These are phyloP conservation scores for Kentomonas sorsogonicus DNA, from an alignment of 208 protist genomes.

Conservation along the genomic window DNA sequence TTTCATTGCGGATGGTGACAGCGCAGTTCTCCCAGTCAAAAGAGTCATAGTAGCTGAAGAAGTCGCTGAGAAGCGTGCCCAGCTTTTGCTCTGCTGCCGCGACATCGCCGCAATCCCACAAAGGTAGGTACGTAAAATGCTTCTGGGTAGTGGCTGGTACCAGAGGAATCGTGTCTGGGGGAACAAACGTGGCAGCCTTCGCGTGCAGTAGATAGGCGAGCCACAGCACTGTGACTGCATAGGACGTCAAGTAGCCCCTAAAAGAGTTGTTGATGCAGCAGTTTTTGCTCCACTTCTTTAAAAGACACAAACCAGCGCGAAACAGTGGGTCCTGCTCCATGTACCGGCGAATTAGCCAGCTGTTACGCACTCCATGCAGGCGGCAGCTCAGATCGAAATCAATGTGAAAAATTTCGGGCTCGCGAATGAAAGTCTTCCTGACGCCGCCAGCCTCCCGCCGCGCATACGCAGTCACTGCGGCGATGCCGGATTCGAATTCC, in stretches of 20 bases:
- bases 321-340: constrained; percentile 38
- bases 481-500: too few species aligned
- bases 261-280: constrained; percentile 69
- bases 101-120: constrained; percentile 24
- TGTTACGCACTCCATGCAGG: constrained; percentile 69
- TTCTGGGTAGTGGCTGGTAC: constrained; percentile 18
- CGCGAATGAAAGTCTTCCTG: constrained; percentile 29
- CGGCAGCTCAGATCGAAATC: constrained; percentile 82
- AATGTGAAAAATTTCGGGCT: constrained; percentile 64
- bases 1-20: constrained; percentile 16
- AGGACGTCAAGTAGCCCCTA: constrained; percentile 70
- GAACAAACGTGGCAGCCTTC: constrained; percentile 33
- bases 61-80: constrained; percentile 32
- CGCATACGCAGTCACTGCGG: too few species aligned
- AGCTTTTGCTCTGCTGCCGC: constrained; percentile 6
- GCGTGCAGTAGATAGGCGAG: constrained; percentile 59
- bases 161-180: constrained; percentile 22
- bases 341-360: constrained; percentile 71
- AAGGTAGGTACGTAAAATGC: constrained; percentile 39
- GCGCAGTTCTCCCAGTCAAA: constrained; percentile 53
- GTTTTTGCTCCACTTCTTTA: constrained; percentile 80
- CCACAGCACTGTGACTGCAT: constrained; percentile 71
- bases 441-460: constrained; percentile 14
- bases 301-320: constrained; percentile 56
- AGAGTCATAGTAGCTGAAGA: constrained; percentile 56